Base-by-base conservation (phyloP, 176 grass and related monocot species). In the Eleusine coracana region DNA sequence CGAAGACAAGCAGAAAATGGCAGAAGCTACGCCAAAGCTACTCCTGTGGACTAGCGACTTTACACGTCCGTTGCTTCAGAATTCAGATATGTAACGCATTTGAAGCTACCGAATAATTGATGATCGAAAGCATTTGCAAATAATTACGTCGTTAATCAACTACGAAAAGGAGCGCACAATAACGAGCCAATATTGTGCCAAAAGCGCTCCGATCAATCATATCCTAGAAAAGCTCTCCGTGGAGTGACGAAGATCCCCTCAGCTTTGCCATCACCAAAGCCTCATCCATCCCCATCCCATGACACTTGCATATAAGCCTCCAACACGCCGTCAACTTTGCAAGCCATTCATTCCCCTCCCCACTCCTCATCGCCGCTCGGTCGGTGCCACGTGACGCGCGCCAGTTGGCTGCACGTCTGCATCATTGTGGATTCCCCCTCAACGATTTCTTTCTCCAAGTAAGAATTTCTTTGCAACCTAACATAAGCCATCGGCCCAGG, bases 191-290 rank as follows among this genome's bases (percentile, higher is more conserved):
- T 80, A 38, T 68, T 58, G 75, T 38, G 45, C 68, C 61, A 84
- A 88, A 88, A 88, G 87, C 39, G 69, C 61, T 55, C 20, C 17
- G n/a, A 82, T 73, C 51, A 67, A 48, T 78, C 48, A 39, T 65
- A 5, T 65, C 0, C 20, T 66, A 12, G 36, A 51, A 41, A 6
- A 34, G 74, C 84, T 49, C 27, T 67, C 46, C 67, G 58, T 9
- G 45, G 21, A 38, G 31, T 67, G 48, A 78, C 56, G 15, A 39
- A 78, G 79, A 77, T 82, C 65, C 23, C 52, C 25, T 25, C 46
- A 13, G 3, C 10, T 41, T 71, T 74, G 20, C 48, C 75, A 29
- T 84, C 68, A 44, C 21, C 49, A 61, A 41, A 4, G 7, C 66
- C 37, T 67, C 76, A 4, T 16, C 52, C 23, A 44, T 61, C 34